These are phyloP conservation scores for Trifolium subterraneum DNA, from an alignment of 306 rosid genomes.

Conservation along the genomic window DNA sequence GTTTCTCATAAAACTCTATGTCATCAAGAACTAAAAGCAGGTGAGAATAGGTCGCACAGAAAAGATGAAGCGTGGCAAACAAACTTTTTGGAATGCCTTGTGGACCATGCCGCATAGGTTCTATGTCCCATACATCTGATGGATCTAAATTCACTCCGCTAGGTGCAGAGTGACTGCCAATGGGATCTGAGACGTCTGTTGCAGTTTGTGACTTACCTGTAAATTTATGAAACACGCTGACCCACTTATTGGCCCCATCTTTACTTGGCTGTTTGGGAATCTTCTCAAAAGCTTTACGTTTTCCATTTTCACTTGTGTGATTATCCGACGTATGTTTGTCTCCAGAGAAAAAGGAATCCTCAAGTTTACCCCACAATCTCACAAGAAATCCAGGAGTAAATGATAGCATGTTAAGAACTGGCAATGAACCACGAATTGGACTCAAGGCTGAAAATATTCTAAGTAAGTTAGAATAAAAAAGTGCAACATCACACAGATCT, in stretches of 20 bases:
- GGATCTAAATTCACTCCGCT: slow-evolving; percentile 55
- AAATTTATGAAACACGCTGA: slow-evolving; percentile 69
- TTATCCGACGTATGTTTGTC: slow-evolving; percentile 46
- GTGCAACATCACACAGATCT: slow-evolving; percentile 71
- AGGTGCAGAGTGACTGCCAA: slow-evolving; percentile 54
- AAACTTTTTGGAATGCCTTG: slow-evolving; percentile 76
- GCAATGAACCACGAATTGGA: slow-evolving; percentile 73
- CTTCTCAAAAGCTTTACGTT: slow-evolving; percentile 54
- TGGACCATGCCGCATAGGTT: slow-evolving; percentile 78
- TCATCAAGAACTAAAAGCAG: slow-evolving; percentile 93
- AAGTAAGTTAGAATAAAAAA: slow-evolving; percentile 76
- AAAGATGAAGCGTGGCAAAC: slow-evolving; percentile 82
- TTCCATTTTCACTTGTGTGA: slow-evolving; percentile 48
- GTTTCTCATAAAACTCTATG: slow-evolving; percentile 95
- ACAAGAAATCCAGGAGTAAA: slow-evolving; percentile 91
- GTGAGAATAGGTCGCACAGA: slow-evolving; percentile 92
- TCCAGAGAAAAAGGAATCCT: slow-evolving; percentile 65
- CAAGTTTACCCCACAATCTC: slow-evolving; percentile 75
- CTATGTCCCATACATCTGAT: slow-evolving; percentile 79
- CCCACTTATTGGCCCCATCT: slow-evolving; percentile 83
- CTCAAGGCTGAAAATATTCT: slow-evolving; percentile 70
- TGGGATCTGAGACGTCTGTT: slow-evolving; percentile 41
- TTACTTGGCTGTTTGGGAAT: slow-evolving; percentile 57
- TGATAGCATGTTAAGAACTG: slow-evolving; percentile 89
- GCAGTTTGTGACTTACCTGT: slow-evolving; percentile 74